These are phyloP conservation scores for Rhizopus delemar DNA, from an alignment of 371 early-diverging fungal species.

Conservation along the genomic window DNA sequence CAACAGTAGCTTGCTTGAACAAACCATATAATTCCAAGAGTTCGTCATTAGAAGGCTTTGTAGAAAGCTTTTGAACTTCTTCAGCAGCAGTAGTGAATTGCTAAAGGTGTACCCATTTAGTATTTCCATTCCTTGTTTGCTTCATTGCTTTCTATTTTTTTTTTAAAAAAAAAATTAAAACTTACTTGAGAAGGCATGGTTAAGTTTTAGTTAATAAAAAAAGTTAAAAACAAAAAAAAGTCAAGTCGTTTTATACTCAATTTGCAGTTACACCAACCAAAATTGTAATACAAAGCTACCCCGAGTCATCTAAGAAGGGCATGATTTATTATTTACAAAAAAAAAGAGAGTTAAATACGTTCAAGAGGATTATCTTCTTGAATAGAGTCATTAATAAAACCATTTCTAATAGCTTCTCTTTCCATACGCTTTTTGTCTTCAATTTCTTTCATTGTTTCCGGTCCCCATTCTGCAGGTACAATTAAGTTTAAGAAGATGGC, in stretches of 20 bases:
- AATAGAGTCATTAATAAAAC: conserved; percentile 30
- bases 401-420: conserved; percentile 41
- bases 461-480: conserved; percentile 48
- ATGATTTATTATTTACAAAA: not conserved
- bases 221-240: not conserved
- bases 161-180: not conserved
- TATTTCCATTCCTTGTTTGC: not conserved
- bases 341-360: not conserved
- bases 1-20: conserved; percentile 85
- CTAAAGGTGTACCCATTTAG: not conserved
- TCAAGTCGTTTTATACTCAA: not conserved
- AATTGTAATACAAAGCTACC: not conserved
- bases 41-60: conserved; percentile 65
- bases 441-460: conserved; percentile 35
- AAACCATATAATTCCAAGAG: conserved; percentile 77
- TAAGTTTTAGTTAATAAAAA: conserved; percentile 1
- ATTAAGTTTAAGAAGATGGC: conserved; percentile 56
- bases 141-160: too few relatives aligned
- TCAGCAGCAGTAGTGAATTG: conserved; percentile 49
- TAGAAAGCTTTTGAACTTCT: conserved; percentile 57
- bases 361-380: conserved; percentile 23
- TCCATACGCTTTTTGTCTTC: conserved; percentile 33
- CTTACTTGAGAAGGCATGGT: conserved; percentile 24
- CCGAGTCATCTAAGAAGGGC: not conserved
- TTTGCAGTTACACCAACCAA: not conserved